Evolutionary conservation across 1,139 yeast genomes (phyloP), one percentile per base, ranked within the genome.

Genomic region (Taphrina deformans): DNA sequence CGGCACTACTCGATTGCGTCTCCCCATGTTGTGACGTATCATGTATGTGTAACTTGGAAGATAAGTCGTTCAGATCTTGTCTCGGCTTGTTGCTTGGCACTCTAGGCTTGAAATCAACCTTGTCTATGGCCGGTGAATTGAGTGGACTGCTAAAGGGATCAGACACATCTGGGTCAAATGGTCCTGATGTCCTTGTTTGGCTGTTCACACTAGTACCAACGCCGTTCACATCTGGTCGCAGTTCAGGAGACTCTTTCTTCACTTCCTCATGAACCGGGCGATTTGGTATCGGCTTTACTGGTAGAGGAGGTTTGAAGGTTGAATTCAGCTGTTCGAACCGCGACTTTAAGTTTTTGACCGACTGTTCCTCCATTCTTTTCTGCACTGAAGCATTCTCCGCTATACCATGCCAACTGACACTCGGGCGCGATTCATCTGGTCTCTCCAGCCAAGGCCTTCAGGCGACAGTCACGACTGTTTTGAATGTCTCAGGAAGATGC

Each of bases 311-410:
- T 12, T 53, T 53, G 18, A 16, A 5, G n/a, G 18, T 35, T 3
- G 26, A 29, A 12, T 53, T 18, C 7, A 53, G 45, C 26, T 24
- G 46, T 26, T 53, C 58, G 33, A 53, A 53, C 6, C 58, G 29
- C 35, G 58, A 53, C 23, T 38, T 53, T 10, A 53, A 7, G 38
- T 53, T 31, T 24, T 53, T 53, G 41, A 53, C 46, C 7, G 46
- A 23, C 45, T 38, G 29, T n/a, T 53, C 58, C 48, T 29, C 44
- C 40, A 33, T 51, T 31, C n/a, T 21, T 6, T 29, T 10, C 33
- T 12, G 6, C 14, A 5, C 44, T 38, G 44, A 44, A 38, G n/a
- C 18, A 12, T 12, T n/a, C n/a, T n/a, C n/a, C n/a, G n/a, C n/a
- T n/a, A n/a, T n/a, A n/a, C n/a, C n/a, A n/a, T n/a, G n/a, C n/a